Evolutionary conservation across 2,329 filamentous ascomycete species (phyloP), one percentile per base, ranked within the genome.

Genomic region (Escovopsis sp.): DNA sequence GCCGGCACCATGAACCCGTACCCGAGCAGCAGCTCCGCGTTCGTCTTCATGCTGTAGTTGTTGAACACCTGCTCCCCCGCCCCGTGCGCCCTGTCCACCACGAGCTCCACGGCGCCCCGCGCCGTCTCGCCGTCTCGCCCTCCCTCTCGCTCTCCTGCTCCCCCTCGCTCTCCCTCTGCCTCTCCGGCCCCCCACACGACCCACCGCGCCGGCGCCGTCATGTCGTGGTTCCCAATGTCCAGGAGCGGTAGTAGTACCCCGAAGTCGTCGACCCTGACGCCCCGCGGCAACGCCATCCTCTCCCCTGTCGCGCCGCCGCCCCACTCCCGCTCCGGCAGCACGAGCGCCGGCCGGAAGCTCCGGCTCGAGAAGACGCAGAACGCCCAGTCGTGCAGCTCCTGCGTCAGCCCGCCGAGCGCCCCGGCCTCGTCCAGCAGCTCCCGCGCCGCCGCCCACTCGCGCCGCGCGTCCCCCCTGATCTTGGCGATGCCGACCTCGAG

Each of bases 31-130:
- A 82, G 62, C 60, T 85, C 80, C 45, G 79, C 80, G 52, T 86
- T 87, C 6, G 80, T 83, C 59, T 85, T 83, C 53, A 65, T 58
- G 28, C 82, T 82, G 53, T 87, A 87, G 56, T 84, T 85, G 62
- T 85, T 84, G 52, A 69, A 79, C 23, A 77, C 58, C 49, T 77
- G 73, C 28, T 73, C 58, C 0, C 77, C 75, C 0, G 73, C 60
- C 4, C 48, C 39, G 50, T 78, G 70, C 1, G 50, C 46, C 43
- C 64, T 61, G 15, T 53, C 55, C 8, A 67, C 64, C 12, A 57
- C 53, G 9, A 79, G 8, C 55, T 59, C 45, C 71, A 76, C 18
- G 49, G 38, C 12, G 49, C 49, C 4, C 50, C 46, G 7, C 60
- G 6, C 28, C 28, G 28, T 30, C 28, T 8, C 28, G 4, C 3